Conservation (phyloP, 2,329 filamentous ascomycete genomes). For the Salinomyces thailandicus region DNA sequence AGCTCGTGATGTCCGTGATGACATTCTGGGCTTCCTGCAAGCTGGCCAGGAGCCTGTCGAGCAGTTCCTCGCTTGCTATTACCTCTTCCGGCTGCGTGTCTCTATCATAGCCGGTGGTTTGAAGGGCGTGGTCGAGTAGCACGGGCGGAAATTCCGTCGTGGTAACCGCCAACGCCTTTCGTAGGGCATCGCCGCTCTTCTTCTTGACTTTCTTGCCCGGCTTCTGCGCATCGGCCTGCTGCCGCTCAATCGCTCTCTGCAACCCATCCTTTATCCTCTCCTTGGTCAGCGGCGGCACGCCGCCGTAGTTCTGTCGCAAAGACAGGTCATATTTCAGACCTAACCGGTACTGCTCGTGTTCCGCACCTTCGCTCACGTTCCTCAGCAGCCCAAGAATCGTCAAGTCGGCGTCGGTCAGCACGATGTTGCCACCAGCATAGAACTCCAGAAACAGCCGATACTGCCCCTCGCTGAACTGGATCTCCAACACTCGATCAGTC, state of each 20-base stretch:
- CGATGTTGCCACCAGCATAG: slow-evolving; percentile 90
- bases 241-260: slow-evolving; percentile 52
- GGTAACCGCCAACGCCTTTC: slow-evolving; percentile 69
- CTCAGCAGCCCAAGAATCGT: slow-evolving; percentile 74
- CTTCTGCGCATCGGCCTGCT: slow-evolving; percentile 39
- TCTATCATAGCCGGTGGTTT: slow-evolving; percentile 58
- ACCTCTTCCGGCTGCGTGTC: slow-evolving; percentile 57
- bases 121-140: slow-evolving; percentile 75
- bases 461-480: slow-evolving; percentile 83
- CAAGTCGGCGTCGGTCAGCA: slow-evolving; percentile 74
- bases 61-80: slow-evolving; percentile 51
- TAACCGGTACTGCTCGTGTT: slow-evolving; percentile 71
- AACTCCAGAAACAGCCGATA: slow-evolving; percentile 89
- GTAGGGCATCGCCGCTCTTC: slow-evolving; percentile 63
- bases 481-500: slow-evolving; percentile 84
- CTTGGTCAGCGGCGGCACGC: slow-evolving; percentile 62
- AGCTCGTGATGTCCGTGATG: slow-evolving; percentile 56
- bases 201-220: slow-evolving; percentile 57
- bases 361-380: slow-evolving; percentile 67
- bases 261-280: slow-evolving; percentile 62
- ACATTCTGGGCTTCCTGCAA: slow-evolving; percentile 61
- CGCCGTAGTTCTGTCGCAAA: slow-evolving; percentile 72
- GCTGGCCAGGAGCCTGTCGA: slow-evolving; percentile 58
- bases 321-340: slow-evolving; percentile 71
- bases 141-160: slow-evolving; percentile 85